Evolutionary conservation across 2,329 filamentous ascomycete genomes (phyloP), one percentile per base, ranked within the genome.

Genomic region (Monosporascus sp.): DNA sequence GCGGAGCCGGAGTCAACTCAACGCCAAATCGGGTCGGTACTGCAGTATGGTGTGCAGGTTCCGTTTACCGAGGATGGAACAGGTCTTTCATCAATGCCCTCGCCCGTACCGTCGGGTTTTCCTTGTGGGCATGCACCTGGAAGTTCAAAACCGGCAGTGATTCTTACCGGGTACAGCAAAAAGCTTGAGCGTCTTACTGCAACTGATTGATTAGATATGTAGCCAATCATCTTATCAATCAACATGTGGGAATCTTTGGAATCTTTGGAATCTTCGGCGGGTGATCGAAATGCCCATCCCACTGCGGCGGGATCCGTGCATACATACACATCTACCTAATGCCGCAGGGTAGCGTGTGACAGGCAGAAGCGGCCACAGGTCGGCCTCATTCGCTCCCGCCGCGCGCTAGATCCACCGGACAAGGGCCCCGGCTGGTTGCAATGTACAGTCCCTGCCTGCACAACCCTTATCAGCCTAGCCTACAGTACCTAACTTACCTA

Each of bases 121-220:
- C 27, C 27, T 11, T 31, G 9, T 31, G 27, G 9, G 3, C 27
- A 31, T 34, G 31, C 11, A 34, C 9, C 27, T 31, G 27, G 27
- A 31, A 31, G 27, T 31, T 31, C 27, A 31, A 31, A 11, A 1
- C 27, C 27, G 11, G 27, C 2, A 31, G 27, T 31, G 2, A 9
- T 5, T 31, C 27, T 3, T 31, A 11, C 9, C 8, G 9, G 9
- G 9, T 14, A 34, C 14, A 11, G 31, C 31, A 34, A 14, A 34
- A 34, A 34, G 31, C 31, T 3, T 34, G 9, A 34, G 31, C 31
- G 31, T 34, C 19, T 41, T 41, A 17, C 38, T 41, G 38, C 22
- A 46, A 31, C 43, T 46, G 43, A 46, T 46, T 46, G 43, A 46
- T 46, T 26, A 46, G 43, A 46, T 46, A 27, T 46, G n/a, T 22